Evolutionary conservation across 257 asterid species (phyloP).

Genomic region (Perilla frutescens): DNA sequence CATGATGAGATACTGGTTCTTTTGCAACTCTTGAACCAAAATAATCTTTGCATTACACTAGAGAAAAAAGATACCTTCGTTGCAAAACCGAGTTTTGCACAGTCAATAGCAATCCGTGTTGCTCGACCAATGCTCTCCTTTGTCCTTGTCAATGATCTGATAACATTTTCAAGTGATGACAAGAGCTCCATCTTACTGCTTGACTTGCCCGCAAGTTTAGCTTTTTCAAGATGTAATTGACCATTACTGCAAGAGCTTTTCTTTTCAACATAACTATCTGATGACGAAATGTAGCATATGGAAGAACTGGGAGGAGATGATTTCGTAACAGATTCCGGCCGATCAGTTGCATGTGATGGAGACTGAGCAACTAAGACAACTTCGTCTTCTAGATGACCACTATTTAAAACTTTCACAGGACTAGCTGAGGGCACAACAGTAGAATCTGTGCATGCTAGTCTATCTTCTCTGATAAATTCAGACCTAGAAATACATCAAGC

Average conservation of each 20-base stretch:
- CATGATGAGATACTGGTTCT: slow-evolving; percentile 1
- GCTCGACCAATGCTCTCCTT: slow-evolving; percentile 90
- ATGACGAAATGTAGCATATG: slow-evolving; percentile 46
- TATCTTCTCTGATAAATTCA: slow-evolving; percentile 41
- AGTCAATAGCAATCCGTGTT: slow-evolving; percentile 85
- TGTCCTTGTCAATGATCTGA: slow-evolving; percentile 76
- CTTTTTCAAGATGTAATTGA: slow-evolving; percentile 47
- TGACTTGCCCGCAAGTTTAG: slow-evolving; percentile 51
- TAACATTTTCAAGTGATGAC: slow-evolving; percentile 66
- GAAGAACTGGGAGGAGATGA: slow-evolving; percentile 57
- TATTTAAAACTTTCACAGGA: slow-evolving; percentile 45
- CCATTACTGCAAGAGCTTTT: slow-evolving; percentile 46
- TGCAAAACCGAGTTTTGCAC: slow-evolving; percentile 85
- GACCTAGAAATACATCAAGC: slow-evolving; percentile 42
- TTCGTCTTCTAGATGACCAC: slow-evolving; percentile 50
- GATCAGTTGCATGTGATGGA: slow-evolving; percentile 53
- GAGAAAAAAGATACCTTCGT: slow-evolving; percentile 60
- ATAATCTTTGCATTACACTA: not conserved
- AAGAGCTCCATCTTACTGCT: slow-evolving; percentile 60
- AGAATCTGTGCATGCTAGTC: slow-evolving; percentile 36
- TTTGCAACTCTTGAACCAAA: slow-evolving; percentile 11
- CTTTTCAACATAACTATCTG: slow-evolving; percentile 49
- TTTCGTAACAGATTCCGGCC: slow-evolving; percentile 47
- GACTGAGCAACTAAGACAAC: slow-evolving; percentile 52
- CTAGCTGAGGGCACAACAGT: slow-evolving; percentile 42